phyloP scores from a whole-genome alignment of 345 rosid genomes.

The Aquilaria malaccensis region DNA sequence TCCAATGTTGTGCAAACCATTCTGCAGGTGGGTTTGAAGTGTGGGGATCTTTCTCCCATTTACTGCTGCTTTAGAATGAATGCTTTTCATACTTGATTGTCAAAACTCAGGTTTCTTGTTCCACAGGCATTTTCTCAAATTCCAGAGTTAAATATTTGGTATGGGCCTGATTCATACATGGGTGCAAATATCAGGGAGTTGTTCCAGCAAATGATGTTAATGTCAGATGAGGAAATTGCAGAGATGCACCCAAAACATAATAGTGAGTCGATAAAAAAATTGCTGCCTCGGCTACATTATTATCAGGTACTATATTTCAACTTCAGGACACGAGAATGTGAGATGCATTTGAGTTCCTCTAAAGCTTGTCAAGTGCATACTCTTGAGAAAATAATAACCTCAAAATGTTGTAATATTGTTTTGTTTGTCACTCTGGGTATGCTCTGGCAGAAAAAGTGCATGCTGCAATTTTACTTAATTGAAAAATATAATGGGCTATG shows the following conservation, averaged over 20 bases:
- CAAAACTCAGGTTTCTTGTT: slow-evolving; percentile 2
- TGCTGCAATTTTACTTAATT: too few relatives aligned
- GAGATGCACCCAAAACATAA: slow-evolving; percentile 67
- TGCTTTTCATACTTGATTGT: slow-evolving; percentile 4
- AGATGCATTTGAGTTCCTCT: neutral
- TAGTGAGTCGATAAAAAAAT: slow-evolving; percentile 51
- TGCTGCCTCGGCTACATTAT: slow-evolving; percentile 65
- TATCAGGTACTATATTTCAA: slow-evolving; percentile 47
- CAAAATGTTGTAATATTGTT: too few relatives aligned
- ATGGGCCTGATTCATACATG: slow-evolving; percentile 98
- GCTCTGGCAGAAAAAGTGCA: too few relatives aligned
- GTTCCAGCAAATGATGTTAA: slow-evolving; percentile 77
- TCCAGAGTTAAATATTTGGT: slow-evolving; percentile 69
- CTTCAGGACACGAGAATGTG: neutral
- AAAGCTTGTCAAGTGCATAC: neutral
- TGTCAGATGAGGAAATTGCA: slow-evolving; percentile 89
- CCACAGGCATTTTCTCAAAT: slow-evolving; percentile 84
- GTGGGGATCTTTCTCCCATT: neutral
- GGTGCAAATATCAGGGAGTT: slow-evolving; percentile 88
- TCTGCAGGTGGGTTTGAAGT: slow-evolving; percentile 58
- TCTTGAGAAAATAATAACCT: neutral
- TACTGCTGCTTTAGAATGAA: neutral
- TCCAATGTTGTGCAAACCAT: slow-evolving; percentile 93
- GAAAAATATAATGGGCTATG: too few relatives aligned
- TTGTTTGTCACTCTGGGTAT: too few relatives aligned